Percentiles rank a stretch among this genome's conserved stretches.
These are phyloP conservation scores for Aspergillus niger DNA, from an alignment of 2,329 filamentous ascomycete genomes.

Conservation along the genomic window DNA sequence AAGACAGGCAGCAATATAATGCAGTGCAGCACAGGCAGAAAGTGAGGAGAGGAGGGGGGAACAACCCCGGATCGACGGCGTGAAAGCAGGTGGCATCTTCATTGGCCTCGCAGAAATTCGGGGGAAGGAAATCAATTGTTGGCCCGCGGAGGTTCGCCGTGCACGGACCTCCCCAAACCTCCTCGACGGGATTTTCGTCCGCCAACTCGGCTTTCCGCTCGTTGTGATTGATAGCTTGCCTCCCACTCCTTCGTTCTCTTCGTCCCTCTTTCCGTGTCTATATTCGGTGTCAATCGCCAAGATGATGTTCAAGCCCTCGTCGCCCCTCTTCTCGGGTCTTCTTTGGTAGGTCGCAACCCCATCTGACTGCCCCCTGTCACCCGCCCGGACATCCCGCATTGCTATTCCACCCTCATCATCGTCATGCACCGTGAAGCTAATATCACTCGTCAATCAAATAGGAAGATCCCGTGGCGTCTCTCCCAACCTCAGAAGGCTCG, in stretches of 20 bases:
- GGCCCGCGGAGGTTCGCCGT: slow-evolving; percentile 25
- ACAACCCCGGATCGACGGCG: slow-evolving; percentile 15
- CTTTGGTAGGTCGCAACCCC: slow-evolving; percentile 64
- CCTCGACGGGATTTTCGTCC: slow-evolving; percentile 25
- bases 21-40: neutral
- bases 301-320: slow-evolving; percentile 81
- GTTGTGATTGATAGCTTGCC: slow-evolving; percentile 12
- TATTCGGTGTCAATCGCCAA: slow-evolving; percentile 13
- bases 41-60: slow-evolving; percentile 3
- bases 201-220: neutral
- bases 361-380: neutral
- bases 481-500: slow-evolving; percentile 88
- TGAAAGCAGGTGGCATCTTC: slow-evolving; percentile 16
- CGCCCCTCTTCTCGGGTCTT: slow-evolving; percentile 74
- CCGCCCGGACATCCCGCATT: neutral
- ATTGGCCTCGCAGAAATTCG: slow-evolving; percentile 18
- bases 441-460: slow-evolving; percentile 35
- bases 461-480: slow-evolving; percentile 97
- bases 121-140: slow-evolving; percentile 5
- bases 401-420: neutral
- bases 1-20: slow-evolving; percentile 10
- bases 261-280: neutral
- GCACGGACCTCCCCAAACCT: slow-evolving; percentile 25
- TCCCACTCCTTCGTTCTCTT: neutral
- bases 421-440: neutral